These are phyloP conservation scores for Aspergillus wentii DNA, from an alignment of 495 filamentous ascomycete species.

Conservation along the genomic window DNA sequence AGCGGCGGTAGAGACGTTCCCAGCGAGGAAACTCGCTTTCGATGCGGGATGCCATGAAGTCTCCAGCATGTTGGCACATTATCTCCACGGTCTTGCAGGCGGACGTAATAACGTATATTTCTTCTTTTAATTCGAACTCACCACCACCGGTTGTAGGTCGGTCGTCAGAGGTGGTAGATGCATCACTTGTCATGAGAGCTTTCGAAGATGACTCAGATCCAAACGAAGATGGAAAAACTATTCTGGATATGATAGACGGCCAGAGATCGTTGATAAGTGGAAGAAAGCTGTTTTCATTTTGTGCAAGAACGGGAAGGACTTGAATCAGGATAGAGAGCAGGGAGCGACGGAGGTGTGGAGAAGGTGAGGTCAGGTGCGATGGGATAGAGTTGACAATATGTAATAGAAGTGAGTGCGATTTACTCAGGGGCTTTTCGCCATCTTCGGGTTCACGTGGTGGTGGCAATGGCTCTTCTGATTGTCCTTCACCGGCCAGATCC, in stretches of 20 bases:
- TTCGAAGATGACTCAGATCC: conserved; percentile 18
- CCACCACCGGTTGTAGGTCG: conserved; percentile 6
- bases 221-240: conserved; percentile 44
- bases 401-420: conserved; percentile 56
- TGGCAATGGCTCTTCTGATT: conserved; percentile 35
- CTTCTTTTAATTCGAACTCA: conserved; percentile 49
- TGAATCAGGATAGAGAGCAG: conserved; percentile 70
- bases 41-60: conserved; percentile 72
- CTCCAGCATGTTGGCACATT: conserved; percentile 60
- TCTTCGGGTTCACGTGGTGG: conserved; percentile 47
- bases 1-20: conserved; percentile 35
- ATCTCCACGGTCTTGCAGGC: conserved; percentile 60
- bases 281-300: conserved; percentile 75
- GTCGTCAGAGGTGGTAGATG: conserved; percentile 5
- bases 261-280: conserved; percentile 87
- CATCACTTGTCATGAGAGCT: conserved; percentile 16
- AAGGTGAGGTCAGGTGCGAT: conserved; percentile 80
- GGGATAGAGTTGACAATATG: conserved; percentile 67
- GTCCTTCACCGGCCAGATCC: conserved; percentile 25
- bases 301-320: conserved; percentile 60
- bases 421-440: conserved; percentile 47
- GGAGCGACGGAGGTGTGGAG: conserved; percentile 68
- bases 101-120: conserved; percentile 66
- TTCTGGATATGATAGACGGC: conserved; percentile 66
- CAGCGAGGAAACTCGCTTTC: conserved; percentile 63